Evolutionary conservation across 2,329 filamentous ascomycete genomes (phyloP), one percentile per base, ranked within the genome.

Genomic region (Apiospora phragmitis): DNA sequence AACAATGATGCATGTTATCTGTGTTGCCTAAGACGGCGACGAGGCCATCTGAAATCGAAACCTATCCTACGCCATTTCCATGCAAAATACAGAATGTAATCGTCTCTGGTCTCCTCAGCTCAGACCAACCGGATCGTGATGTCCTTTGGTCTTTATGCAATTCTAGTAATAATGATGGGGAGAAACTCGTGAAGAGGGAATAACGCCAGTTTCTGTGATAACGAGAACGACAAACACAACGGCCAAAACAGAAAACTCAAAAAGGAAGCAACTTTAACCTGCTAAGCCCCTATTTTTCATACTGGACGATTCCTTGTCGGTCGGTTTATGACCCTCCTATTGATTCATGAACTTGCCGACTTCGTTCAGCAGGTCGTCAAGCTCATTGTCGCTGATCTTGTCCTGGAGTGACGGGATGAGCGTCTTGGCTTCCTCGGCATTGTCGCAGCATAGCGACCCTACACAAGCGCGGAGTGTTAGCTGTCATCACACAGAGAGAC

Each of bases 361-460:
- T 84, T 99, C 94, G 78, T 97, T 92, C 71, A 99, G 87, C 71
- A 98, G 85, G 73, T 94, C 92, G 81, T 97, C 92, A 74, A 99
- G 84, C 75, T 97, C 94, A 45, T 94, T 93, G 80, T 98, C 95
- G 72, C 88, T 89, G 78, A 98, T 97, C 84, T 99, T 99, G 81
- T 94, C 91, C 76, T 91, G 88, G 68, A 99, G 83, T 70, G 89
- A 97, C 1, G 96, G 97, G 73, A 99, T 97, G 71, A 99, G 87
- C 11, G 94, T 97, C 84, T 97, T 98, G 72, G 96, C 96, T 83
- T 99, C 97, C 79, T 99, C 96, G 71, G 94, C 92, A 62, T 91
- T 92, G 77, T 97, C 95, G 80, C 95, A 97, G 82, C 94, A 97
- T 49, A 99, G 86, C 42, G 94, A 97, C 43, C 94, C 95, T 97